These are phyloP conservation scores for Hypoxylon sp. DNA, from an alignment of 2,329 filamentous ascomycete species.

Conservation along the genomic window DNA sequence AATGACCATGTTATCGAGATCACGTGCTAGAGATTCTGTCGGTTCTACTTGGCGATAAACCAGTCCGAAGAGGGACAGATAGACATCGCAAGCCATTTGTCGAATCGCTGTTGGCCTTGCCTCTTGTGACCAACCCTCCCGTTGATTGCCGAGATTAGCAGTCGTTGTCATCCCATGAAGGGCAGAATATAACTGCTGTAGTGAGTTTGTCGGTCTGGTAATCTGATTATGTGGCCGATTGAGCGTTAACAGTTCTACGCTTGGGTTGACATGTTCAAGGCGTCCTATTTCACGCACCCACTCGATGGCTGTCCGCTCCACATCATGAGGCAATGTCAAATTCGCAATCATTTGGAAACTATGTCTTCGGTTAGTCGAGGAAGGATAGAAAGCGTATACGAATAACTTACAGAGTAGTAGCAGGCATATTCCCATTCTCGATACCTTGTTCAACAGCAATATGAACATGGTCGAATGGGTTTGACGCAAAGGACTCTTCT, in stretches of 20 bases:
- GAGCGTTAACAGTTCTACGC: conserved; percentile 40
- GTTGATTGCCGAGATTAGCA: conserved; percentile 8
- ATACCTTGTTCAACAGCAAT: conserved; percentile 38
- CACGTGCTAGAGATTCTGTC: conserved; percentile 19
- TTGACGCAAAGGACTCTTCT: conserved; percentile 25
- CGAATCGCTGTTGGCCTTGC: conserved; percentile 33
- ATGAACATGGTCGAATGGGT: conserved; percentile 42
- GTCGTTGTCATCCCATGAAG: conserved; percentile 35
- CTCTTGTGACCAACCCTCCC: conserved; percentile 20
- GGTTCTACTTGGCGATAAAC: conserved; percentile 35
- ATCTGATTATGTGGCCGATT: conserved; percentile 33
- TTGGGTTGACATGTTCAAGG: conserved; percentile 41
- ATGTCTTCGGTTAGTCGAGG: conserved; percentile 28
- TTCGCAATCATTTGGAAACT: conserved; percentile 45
- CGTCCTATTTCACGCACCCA: conserved; percentile 48
- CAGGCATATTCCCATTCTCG: conserved; percentile 34
- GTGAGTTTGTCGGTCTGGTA: conserved; percentile 26
- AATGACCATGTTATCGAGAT: conserved; percentile 42
- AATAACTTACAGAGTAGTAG: conserved; percentile 46
- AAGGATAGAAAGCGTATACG: neutral
- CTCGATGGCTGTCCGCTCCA: conserved; percentile 33
- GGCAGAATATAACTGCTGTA: conserved; percentile 41
- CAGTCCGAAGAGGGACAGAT: conserved; percentile 47
- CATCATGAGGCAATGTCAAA: conserved; percentile 33
- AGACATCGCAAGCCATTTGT: conserved; percentile 49